A percentile compares a stretch with the other conserved stretches of the same genome.
These are phyloP conservation scores for Turnera subulata DNA, from an alignment of 345 rosid genomes.

Conservation along the genomic window DNA sequence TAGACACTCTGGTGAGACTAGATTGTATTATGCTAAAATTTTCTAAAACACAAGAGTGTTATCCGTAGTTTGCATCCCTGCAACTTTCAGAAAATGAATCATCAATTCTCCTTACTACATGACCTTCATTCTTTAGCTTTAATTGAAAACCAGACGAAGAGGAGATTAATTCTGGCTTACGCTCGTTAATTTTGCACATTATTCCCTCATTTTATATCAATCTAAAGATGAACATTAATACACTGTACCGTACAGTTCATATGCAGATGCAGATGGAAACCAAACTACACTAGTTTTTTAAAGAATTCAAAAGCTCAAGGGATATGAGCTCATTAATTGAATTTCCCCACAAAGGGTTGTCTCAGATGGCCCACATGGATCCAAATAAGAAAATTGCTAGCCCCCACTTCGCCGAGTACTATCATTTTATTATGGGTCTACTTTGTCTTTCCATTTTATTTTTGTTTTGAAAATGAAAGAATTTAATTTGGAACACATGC, in stretches of 20 bases:
- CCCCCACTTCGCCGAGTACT: slow-evolving; percentile 19
- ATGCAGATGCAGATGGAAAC: not conserved
- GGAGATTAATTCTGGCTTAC: too few species aligned
- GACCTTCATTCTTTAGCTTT: not conserved
- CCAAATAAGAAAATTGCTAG: not conserved
- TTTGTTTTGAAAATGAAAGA: not conserved
- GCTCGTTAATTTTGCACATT: too few species aligned
- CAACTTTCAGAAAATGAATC: not conserved
- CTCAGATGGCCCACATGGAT: slow-evolving; percentile 27
- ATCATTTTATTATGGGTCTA: not conserved
- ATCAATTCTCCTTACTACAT: not conserved
- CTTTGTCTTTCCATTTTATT: not conserved
- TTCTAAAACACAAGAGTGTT: not conserved
- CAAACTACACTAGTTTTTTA: slow-evolving; percentile 19
- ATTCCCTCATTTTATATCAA: not conserved
- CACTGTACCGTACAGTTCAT: not conserved
- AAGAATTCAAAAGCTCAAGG: not conserved
- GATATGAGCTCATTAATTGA: slow-evolving; percentile 3
- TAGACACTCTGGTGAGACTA: too few species aligned
- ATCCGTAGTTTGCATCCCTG: not conserved
- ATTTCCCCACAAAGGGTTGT: slow-evolving; percentile 4
- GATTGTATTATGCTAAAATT: too few species aligned
- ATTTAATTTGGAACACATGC: slow-evolving; percentile 11
- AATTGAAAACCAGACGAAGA: too few species aligned
- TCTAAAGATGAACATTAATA: too few species aligned